Base-by-base conservation (phyloP, 1,284 basidiomycete genomes). In the Erythrobasidium hasegawianum region DNA sequence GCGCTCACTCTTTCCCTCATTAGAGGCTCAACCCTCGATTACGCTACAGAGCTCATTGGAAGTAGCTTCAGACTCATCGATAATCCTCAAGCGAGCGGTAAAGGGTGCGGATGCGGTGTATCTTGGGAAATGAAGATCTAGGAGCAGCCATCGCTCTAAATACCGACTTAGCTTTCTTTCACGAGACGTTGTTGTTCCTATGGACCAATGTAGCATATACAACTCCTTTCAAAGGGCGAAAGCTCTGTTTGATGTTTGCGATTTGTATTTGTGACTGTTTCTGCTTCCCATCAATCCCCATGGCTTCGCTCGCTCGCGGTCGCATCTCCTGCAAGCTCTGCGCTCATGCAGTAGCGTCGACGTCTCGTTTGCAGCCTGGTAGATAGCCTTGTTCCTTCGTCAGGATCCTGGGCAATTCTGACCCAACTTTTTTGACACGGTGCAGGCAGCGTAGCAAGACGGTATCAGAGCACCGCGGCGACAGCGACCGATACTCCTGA, bases 11-110 rank as follows among this genome's bases (percentile, higher is more conserved):
- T 95, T 49, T 79, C 83, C 4, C 81, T 95, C 16, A 77, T 95
- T 41, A 89, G 89, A 57, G 90, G 90, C 4, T 85, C 89, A 1
- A 89, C 87, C 0, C 82, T 95, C 54, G 91, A 95, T 77, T 95
- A 85, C 74, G 87, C 88, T 0, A 93, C 90, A 0, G 92, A 95
- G 77, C 83, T 95, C 41, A 95, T 95, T 71, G 91, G 91, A 3
- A 89, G 86, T 74, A 87, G 85, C 65, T 95, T 95, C 75, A 81
- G 86, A 16, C 80, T 95, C 2, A 75, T 82, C 16, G 84, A 87
- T 18, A 95, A 94, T 71, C 92, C 91, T 2, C 87, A 89, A 76
- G 85, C 90, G 0, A 87, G 89, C 71, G 89, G 89, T 0, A 83
- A 81, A 62, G 90, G 90, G 0, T 94, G 91, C 71, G 91, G 91